Evolutionary conservation across 768 basidiomycete genomes (phyloP).

Genomic region (Suillus occidentalis): DNA sequence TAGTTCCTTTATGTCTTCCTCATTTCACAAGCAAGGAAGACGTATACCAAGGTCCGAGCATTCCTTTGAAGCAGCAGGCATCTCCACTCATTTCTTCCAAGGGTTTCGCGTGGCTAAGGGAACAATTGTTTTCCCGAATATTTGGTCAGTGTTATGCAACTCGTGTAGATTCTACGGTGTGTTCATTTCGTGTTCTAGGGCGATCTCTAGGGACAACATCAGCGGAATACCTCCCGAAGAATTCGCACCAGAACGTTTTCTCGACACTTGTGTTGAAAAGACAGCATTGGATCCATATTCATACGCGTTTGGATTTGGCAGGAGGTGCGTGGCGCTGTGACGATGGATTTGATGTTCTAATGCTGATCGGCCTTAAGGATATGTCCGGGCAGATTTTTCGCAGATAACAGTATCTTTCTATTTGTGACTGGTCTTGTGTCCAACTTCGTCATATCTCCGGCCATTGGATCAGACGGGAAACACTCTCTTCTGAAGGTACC

Average conservation of each 20-base stretch:
- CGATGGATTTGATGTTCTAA: neutral
- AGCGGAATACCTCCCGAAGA: conserved; percentile 2
- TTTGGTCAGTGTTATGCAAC: conserved; percentile 30
- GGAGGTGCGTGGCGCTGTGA: neutral
- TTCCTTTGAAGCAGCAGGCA: neutral
- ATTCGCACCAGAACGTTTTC: conserved; percentile 5
- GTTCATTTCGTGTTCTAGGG: neutral
- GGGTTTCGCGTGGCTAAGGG: conserved; percentile 42
- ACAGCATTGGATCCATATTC: conserved; percentile 8
- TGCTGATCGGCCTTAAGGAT: neutral
- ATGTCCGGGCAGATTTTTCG: conserved; percentile 3
- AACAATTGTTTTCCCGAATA: conserved; percentile 39
- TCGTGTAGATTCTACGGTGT: neutral
- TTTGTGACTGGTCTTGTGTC: conserved; percentile 1
- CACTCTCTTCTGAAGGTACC: neutral
- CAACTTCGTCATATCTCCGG: conserved; percentile 3
- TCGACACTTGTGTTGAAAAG: neutral
- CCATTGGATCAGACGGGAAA: neutral
- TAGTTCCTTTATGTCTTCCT: conserved; percentile 14
- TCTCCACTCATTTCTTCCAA: neutral
- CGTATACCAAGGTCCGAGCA: conserved; percentile 10
- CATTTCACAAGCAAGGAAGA: conserved; percentile 15
- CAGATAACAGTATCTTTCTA: conserved; percentile 4
- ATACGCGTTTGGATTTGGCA: conserved; percentile 7
- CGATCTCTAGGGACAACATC: neutral